phyloP scores from a whole-genome alignment of 805 yeast genomes.

The Metschnikowia kunwiensis region DNA sequence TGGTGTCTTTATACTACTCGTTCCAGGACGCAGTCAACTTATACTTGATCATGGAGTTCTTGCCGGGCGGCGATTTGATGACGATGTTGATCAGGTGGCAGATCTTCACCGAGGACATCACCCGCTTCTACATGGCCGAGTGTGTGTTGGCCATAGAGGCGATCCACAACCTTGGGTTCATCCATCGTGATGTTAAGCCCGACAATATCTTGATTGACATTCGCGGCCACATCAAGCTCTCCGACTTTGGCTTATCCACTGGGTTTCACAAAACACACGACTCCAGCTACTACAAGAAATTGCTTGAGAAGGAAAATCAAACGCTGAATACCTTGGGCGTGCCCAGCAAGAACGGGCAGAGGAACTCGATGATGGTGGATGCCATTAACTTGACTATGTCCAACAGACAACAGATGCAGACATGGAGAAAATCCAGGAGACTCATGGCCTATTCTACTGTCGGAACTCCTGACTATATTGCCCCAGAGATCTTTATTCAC shows the following conservation, averaged over 20 bases:
- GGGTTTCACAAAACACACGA: slow-evolving; percentile 95
- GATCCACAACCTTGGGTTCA: slow-evolving; percentile 86
- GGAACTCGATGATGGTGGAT: slow-evolving; percentile 86
- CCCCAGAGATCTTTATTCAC: slow-evolving; percentile 89
- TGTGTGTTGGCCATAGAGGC: slow-evolving; percentile 95
- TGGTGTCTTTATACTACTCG: slow-evolving; percentile 75
- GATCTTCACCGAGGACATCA: slow-evolving; percentile 88
- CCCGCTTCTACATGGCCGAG: slow-evolving; percentile 92
- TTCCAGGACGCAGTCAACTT: slow-evolving; percentile 76
- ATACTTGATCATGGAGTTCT: slow-evolving; percentile 72
- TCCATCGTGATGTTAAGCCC: slow-evolving; percentile 96
- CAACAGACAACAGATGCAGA: slow-evolving; percentile 90
- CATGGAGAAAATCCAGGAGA: slow-evolving; percentile 91
- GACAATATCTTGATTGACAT: slow-evolving; percentile 90
- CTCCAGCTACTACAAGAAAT: slow-evolving; percentile 76
- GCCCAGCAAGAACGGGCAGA: slow-evolving; percentile 21
- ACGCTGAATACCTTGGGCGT: slow-evolving; percentile 19
- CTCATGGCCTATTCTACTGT: slow-evolving; percentile 95
- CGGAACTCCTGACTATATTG: slow-evolving; percentile 95
- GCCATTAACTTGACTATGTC: slow-evolving; percentile 95
- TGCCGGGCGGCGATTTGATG: slow-evolving; percentile 86
- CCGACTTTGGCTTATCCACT: slow-evolving; percentile 79
- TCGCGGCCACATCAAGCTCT: slow-evolving; percentile 62
- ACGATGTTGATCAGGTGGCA: slow-evolving; percentile 95
- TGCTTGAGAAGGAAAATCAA: slow-evolving; percentile 62